Evolutionary conservation across 768 basidiomycete species (phyloP), one percentile per base, ranked within the genome.

Genomic region (Xerocomellus chrysenteron): DNA sequence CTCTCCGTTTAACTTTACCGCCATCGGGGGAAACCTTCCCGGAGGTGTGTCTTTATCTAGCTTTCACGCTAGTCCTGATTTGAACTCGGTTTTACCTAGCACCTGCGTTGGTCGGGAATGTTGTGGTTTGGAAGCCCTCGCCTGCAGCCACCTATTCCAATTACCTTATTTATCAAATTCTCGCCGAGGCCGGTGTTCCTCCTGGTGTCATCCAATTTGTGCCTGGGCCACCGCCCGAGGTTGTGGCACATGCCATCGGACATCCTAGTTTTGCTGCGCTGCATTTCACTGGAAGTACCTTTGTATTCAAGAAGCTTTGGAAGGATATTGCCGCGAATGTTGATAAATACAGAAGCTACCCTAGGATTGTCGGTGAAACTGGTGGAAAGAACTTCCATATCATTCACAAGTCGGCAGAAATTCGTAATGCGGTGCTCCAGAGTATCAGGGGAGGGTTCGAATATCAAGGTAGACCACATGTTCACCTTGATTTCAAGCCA

Each of bases 381-480:
- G 94, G 93, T 30, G 96, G 97, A 55, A 99, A 98, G 82, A 99
- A 99, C 80, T 98, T 95, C 80, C 97, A 98, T 74, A 61, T 99
- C 45, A 78, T 98, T 47, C 97, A 98, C 73, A 78, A 82, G 52
- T 87, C 86, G 14, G 96, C 95, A 37, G 91, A 97, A 64, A 74
- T 97, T 51, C 79, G 78, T 69, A 95, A 94, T 62, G 92, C 95
- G n/a, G 97, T 92, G 48, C 62, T 90, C 46, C 96, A 98, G 76
- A 83, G 80, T 50, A 82, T 98, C 58, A 82, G 97, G 53, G 90
- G 81, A 17, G 94, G 88, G 2, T 98, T 96, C 72, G 97, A 99
- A 74, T 99, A 98, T 73, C 93, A 94, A 78, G 94, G 92, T 84
- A 60, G 73, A 62, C 32, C 28, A 16, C 37, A 43, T 11, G 28